Evolutionary conservation across 345 rosid species (phyloP), one percentile per base, ranked within the genome.

Genomic region (Trapa incisa): DNA sequence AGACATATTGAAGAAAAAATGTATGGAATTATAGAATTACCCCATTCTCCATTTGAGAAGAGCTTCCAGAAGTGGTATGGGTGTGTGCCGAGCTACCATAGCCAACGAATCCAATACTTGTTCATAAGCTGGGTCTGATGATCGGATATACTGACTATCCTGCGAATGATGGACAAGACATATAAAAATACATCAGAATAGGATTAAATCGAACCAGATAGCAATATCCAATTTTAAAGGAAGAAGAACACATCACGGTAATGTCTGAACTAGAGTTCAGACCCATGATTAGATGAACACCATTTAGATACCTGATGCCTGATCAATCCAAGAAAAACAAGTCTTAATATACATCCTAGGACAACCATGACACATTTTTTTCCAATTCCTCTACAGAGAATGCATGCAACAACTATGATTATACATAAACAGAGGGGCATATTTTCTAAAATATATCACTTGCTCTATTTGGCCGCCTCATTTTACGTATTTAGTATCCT

Each of bases 61-160:
- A 79, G 96, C 96, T 84, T 94, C 99, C 56, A 91, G 65, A 76
- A 94, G 97, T 64, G 97, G 99, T 68, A 89, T 89, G 37, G 99
- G 99, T 53, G 97, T 94, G 78, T 94, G 99, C 22, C 86, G 87
- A 0, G 99, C 97, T 82, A 91, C 78, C 97, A 94, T 94, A 73
- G 99, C 99, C 82, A 94, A 77, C 32, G 97, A 94, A 86, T 89
- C 97, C 56, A 94, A 70, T 60, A 94, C 99, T 82, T 94, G 99
- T 80, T 89, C 97, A 76, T 94, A 94, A 33, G 97, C 96, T 68
- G 97, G 99, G 72, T 94, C 96, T 29, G 97, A 85, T 68, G 97
- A 96, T 68, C 99, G 85, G 81, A 93, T 97, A 70, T 90, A 93
- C 73, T 88, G 97, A 53, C 98, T 97, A 87, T 93, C 97, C 98